phyloP scores from a whole-genome alignment of 2,329 filamentous ascomycete species.

The Penicillium sp. region DNA sequence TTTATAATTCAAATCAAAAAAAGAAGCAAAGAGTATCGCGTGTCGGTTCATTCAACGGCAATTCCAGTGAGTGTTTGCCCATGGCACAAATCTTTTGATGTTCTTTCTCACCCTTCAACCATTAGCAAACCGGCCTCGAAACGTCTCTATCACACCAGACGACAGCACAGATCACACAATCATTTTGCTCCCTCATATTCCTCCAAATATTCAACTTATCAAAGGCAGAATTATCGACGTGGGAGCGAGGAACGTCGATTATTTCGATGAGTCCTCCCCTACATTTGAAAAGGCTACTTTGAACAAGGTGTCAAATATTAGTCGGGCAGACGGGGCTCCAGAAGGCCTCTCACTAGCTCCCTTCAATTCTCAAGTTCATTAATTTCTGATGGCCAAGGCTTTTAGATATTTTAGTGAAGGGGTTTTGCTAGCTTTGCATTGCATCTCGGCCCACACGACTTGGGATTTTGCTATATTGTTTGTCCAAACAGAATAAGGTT shows the following conservation, averaged over 20 bases:
- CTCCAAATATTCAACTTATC: not conserved
- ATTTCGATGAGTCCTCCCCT: not conserved
- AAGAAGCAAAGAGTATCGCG: no score
- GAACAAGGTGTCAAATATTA: not conserved
- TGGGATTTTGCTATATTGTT: no score
- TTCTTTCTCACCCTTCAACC: not conserved
- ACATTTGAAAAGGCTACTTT: not conserved
- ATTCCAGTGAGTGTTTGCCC: not conserved
- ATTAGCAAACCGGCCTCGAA: not conserved
- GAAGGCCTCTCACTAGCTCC: not conserved
- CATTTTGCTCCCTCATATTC: not conserved
- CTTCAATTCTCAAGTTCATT: not conserved
- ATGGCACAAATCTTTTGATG: not conserved
- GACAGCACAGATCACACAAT: not conserved
- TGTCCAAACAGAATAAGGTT: no score
- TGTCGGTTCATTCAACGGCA: no score
- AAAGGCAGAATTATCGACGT: slow-evolving; percentile 2
- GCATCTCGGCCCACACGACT: no score
- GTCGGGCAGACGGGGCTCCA: not conserved
- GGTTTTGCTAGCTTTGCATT: no score
- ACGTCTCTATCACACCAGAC: not conserved
- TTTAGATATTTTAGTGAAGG: not conserved
- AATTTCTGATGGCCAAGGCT: not conserved
- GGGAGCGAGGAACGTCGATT: not conserved
- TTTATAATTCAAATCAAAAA: no score